Conservation (phyloP, 179 eudicot species). For the Beta lomatogona region DNA sequence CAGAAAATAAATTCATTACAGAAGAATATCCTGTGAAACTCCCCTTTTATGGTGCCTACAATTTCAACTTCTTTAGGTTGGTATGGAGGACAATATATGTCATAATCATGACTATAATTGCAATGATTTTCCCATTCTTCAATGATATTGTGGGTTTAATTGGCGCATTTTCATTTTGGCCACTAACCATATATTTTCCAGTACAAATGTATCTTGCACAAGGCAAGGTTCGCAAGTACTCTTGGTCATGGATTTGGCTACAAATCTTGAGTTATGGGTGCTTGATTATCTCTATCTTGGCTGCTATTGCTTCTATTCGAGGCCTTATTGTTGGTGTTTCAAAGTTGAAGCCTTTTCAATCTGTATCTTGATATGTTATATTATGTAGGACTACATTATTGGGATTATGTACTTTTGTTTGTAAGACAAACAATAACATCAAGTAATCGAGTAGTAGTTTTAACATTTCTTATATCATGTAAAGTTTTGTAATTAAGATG, state of each 20-base stretch:
- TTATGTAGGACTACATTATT: not conserved
- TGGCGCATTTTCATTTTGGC: conserved; percentile 61
- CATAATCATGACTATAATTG: conserved; percentile 34
- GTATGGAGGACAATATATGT: conserved; percentile 57
- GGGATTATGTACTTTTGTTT: too few species aligned
- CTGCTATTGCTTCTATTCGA: conserved; percentile 45
- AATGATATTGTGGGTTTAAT: conserved; percentile 56
- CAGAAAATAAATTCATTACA: conserved; percentile 41
- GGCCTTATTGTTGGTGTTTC: conserved; percentile 42
- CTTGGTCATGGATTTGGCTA: conserved; percentile 42
- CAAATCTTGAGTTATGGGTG: conserved; percentile 46
- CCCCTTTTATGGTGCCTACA: conserved; percentile 21
- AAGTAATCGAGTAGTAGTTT: too few species aligned
- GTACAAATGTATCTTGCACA: conserved; percentile 56
- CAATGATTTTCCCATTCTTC: conserved; percentile 63
- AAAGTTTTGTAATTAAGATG: too few species aligned
- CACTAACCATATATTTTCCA: conserved; percentile 64
- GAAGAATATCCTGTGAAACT: conserved; percentile 33
- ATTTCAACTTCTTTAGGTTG: conserved; percentile 40
- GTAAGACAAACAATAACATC: too few species aligned
- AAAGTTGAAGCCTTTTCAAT: conserved; percentile 44
- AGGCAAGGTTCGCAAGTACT: conserved; percentile 31
- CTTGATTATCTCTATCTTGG: conserved; percentile 45
- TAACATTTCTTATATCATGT: too few species aligned
- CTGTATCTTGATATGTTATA: conserved; percentile 26